phyloP scores from a whole-genome alignment of 1,284 basidiomycete species.

The Tilletia walkeri region DNA sequence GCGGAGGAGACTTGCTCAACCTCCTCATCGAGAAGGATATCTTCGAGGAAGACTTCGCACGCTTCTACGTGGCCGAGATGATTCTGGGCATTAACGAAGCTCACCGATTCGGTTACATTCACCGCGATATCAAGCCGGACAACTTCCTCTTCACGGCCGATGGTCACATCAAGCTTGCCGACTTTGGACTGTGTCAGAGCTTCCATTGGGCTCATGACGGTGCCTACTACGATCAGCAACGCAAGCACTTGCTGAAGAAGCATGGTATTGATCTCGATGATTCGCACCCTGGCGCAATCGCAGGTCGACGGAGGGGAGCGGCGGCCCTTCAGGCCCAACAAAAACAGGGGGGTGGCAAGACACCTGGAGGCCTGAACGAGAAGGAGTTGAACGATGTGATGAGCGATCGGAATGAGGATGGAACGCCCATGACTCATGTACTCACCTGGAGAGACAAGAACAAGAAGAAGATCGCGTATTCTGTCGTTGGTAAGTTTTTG shows the following conservation, averaged over 20 bases:
- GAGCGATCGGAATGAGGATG: conserved; percentile 48
- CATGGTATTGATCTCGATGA: conserved; percentile 90
- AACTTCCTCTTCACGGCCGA: conserved; percentile 91
- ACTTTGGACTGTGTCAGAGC: conserved; percentile 75
- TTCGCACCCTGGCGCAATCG: conserved; percentile 44
- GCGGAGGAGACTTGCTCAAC: conserved; percentile 90
- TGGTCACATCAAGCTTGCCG: conserved; percentile 90
- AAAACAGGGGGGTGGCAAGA: conserved; percentile 9
- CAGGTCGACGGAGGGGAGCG: conserved; percentile 73
- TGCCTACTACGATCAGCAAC: conserved; percentile 83
- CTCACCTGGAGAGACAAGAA: conserved; percentile 90
- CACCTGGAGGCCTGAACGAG: conserved; percentile 24
- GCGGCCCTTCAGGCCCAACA: conserved; percentile 65
- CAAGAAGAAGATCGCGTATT: conserved; percentile 81
- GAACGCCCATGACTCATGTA: conserved; percentile 50
- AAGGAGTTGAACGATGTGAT: conserved; percentile 44
- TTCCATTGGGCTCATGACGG: conserved; percentile 55
- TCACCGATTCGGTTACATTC: conserved; percentile 91
- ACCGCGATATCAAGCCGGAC: conserved; percentile 94
- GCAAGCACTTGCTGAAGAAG: conserved; percentile 80
- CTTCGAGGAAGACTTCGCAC: conserved; percentile 88
- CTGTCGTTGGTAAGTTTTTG: conserved; percentile 67
- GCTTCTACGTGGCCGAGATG: conserved; percentile 98
- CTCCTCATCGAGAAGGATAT: conserved; percentile 89
- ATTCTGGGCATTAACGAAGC: conserved; percentile 90